phyloP scores from a whole-genome alignment of 371 early-diverging fungal genomes.

The Entomophthora muscae region DNA sequence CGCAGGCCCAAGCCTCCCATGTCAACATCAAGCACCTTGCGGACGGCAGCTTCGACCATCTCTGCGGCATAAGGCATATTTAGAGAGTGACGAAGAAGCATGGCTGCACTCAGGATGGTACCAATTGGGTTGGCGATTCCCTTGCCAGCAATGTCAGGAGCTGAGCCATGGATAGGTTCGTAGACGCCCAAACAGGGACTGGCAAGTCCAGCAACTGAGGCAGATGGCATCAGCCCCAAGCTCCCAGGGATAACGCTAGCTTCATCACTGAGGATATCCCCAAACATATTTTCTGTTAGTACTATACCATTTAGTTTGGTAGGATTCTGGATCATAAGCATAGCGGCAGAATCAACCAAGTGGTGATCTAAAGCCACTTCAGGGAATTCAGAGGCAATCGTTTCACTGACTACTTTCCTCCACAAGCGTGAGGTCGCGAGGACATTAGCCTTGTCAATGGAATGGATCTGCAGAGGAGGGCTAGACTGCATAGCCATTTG shows the following conservation, averaged over 20 bases:
- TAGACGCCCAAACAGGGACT: slow-evolving; percentile 72
- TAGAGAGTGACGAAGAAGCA: slow-evolving; percentile 88
- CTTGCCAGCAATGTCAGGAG: slow-evolving; percentile 95
- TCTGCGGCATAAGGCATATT: slow-evolving; percentile 70
- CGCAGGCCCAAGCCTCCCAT: slow-evolving; percentile 50
- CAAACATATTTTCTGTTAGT: slow-evolving; percentile 96
- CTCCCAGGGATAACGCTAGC: slow-evolving; percentile 88
- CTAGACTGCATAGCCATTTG: slow-evolving; percentile 51
- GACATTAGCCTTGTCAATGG: slow-evolving; percentile 96
- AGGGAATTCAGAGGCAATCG: slow-evolving; percentile 72
- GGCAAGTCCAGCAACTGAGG: slow-evolving; percentile 71
- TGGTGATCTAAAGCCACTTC: slow-evolving; percentile 63
- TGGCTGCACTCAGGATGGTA: slow-evolving; percentile 85
- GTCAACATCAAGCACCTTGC: slow-evolving; percentile 66
- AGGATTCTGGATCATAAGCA: slow-evolving; percentile 88
- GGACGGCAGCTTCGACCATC: slow-evolving; percentile 80
- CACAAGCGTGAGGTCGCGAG: slow-evolving; percentile 92
- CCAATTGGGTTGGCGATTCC: slow-evolving; percentile 92
- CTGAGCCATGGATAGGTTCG: slow-evolving; percentile 96
- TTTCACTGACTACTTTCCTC: slow-evolving; percentile 79
- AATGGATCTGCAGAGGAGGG: slow-evolving; percentile 74
- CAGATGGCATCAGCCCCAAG: slow-evolving; percentile 84
- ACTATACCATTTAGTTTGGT: slow-evolving; percentile 80
- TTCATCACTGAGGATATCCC: slow-evolving; percentile 92
- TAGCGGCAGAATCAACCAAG: slow-evolving; percentile 90